Evolutionary conservation across 139 green algal genomes (phyloP), one percentile per base, ranked within the genome.

Genomic region (Chloropicon primus): DNA sequence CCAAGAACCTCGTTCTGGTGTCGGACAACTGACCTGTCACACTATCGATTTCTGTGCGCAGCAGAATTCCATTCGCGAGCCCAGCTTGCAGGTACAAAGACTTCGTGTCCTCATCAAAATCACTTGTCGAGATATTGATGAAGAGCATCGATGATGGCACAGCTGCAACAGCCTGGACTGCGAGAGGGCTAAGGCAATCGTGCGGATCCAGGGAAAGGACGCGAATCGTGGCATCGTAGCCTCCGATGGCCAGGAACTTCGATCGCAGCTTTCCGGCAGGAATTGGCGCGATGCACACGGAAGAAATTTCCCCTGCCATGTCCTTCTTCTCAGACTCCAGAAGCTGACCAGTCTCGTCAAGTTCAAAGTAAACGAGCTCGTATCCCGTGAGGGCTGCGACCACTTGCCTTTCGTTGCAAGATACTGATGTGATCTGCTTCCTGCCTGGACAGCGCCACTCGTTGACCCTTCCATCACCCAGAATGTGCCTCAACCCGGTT

Each of bases 291-390:
- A 98, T 81, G 80, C 93, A 91, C 77, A 99, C 78, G 80, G 85
- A 91, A 0, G 88, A 78, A 22, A 99, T 86, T 71, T 99, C 95
- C 1, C 89, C 93, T 1, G 83, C 87, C 86, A 98, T 91, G 74
- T 98, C 95, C 71, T 90, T 89, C 89, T 94, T 96, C 78, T 95
- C 92, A 22, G 86, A 81, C 87, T 99, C 94, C 73, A 95, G 80
- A 77, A 98, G 89, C 85, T 93, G 88, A 24, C 90, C 90, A 72
- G 89, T 88, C 25, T 81, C 77, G 73, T 94, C 92, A 77, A 99
- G 89, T 88, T 99, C 95, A 81, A 99, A 99, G 80, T 97, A 96
- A 22, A 97, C 87, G 78, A 98, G 54, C 78, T 97, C 91, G 5
- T 94, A 94, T 22, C 93, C 94, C 23, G 84, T 78, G n/a, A 98